Base-by-base conservation (phyloP, 441 rosid genomes). In the Mallotus japonicus region DNA sequence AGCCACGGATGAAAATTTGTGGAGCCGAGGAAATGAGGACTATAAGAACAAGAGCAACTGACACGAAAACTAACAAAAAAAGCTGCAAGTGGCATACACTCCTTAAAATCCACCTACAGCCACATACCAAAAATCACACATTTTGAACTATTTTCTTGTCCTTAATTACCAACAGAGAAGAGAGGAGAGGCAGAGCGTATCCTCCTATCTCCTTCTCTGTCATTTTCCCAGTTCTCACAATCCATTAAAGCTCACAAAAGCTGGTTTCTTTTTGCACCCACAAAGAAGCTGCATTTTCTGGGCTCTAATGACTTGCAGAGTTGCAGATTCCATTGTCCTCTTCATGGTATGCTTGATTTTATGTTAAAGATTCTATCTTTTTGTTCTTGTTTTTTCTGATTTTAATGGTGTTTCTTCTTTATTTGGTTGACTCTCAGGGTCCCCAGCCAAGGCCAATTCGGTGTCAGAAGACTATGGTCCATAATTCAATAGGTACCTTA, bases 221-320 rank as follows among this genome's bases (percentile, higher is more conserved):
- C 6, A 37, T 4, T 37, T 34, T 37, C 40, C 40, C 40, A 5
- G 6, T 4, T 37, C 40, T 37, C 40, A 5, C 40, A 37, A 37
- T 37, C 40, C 40, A 37, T 37, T 37, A 1, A 11, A 40, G n/a
- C 24, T 63, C 49, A 40, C 50, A 16, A 8, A 19, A 63, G 50
- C 67, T 50, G 16, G 12, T n/a, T 3, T 14, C 19, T 63, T n/a
- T 10, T 13, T 17, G 10, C 40, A 3, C 40, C 8, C 9, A 20
- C 5, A 20, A 28, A 16, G 28, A 2, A 6, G 42, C 11, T 37
- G 40, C 40, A 37, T 37, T 37, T 37, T 37, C 40, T 58, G 78
- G 28, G 6, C 47, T 72, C 34, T 44, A 75, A 92, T 92, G 98
- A 91, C 93, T 83, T 84, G 85, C 84, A 85, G 83, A 74, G 67